Base-by-base conservation (phyloP, 768 basidiomycete species). In the Tylopilus subfusipes region DNA sequence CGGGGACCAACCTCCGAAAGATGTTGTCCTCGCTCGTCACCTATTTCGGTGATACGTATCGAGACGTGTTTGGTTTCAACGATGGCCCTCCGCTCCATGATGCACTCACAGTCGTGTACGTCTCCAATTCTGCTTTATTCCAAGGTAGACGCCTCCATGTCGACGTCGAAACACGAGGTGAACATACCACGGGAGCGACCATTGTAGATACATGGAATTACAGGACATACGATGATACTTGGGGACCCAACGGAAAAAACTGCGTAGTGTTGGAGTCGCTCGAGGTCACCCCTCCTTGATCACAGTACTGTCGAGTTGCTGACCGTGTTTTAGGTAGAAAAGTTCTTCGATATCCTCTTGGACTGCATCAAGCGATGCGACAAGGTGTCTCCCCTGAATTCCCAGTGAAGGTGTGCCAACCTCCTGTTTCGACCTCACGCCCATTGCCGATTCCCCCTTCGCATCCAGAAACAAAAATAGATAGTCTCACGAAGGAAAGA, bases 21-120 rank as follows among this genome's bases (percentile, higher is more conserved):
- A 87, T 84, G 29, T 73, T 93, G 10, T 90, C 85, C 4, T 91
- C 88, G 0, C 72, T 93, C 16, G 77, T 94, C 56, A 76, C 69
- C 47, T 91, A 82, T 71, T 94, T 95, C 63, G 84, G 87, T 6
- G 78, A 81, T 4, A 58, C 83, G 2, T 93, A 94, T 71, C 80
- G 82, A 62, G 73, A 80, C 3, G 85, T 84, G 0, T 95, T 92
- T 58, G 83, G 82, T n/a, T 95, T 95, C 67, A 67, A 76, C n/a
- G 78, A 88, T 31, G 93, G 91, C 0, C 93, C 93, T 7, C 93
- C 93, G 2, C 75, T 94, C 3, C 93, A 96, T 58, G 93, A 95
- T 62, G 83, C 90, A 1, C 76, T 95, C 33, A 90, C 93, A 0
- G 75, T 94, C 43, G 87, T 84, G 11, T 94, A 89, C 56, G 75